Percentiles rank a stretch among this genome's conserved stretches.
phyloP scores from a whole-genome alignment of 2,329 filamentous ascomycete species.

The Tolypocladium album region DNA sequence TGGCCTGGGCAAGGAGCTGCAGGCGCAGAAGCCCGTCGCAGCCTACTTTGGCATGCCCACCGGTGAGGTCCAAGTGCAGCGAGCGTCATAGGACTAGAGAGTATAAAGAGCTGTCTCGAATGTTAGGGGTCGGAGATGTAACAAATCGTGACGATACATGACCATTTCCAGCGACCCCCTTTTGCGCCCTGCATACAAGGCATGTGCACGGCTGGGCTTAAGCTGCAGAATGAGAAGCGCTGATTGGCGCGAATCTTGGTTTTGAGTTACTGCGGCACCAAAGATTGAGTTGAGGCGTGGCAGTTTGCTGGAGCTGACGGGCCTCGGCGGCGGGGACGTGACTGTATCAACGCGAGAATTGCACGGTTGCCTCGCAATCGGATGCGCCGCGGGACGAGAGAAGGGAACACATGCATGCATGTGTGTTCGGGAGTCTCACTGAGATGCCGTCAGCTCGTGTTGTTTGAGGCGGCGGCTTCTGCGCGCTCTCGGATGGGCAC shows the following conservation, averaged over 20 bases:
- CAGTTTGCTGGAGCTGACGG: background rate
- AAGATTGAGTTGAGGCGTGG: background rate
- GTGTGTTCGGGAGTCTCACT: background rate
- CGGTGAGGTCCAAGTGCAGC: conserved; percentile 42
- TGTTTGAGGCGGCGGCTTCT: background rate
- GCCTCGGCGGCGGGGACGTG: background rate
- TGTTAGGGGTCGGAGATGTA: background rate
- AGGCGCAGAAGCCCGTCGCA: conserved; percentile 82
- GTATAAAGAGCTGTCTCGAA: background rate
- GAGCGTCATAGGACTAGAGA: background rate
- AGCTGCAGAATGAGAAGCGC: background rate
- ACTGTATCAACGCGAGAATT: background rate
- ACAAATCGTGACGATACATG: background rate
- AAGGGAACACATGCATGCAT: background rate
- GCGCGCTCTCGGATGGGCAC: background rate
- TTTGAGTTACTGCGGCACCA: background rate
- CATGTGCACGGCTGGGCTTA: background rate
- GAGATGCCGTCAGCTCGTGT: background rate
- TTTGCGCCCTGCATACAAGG: background rate
- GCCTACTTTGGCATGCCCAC: conserved; percentile 92
- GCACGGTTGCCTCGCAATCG: background rate
- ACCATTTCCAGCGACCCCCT: background rate
- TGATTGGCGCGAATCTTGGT: background rate
- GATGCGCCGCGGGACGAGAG: background rate
- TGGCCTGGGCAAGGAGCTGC: conserved; percentile 41